These are phyloP conservation scores for Populus tremula DNA, from an alignment of 345 rosid genomes.

Conservation along the genomic window DNA sequence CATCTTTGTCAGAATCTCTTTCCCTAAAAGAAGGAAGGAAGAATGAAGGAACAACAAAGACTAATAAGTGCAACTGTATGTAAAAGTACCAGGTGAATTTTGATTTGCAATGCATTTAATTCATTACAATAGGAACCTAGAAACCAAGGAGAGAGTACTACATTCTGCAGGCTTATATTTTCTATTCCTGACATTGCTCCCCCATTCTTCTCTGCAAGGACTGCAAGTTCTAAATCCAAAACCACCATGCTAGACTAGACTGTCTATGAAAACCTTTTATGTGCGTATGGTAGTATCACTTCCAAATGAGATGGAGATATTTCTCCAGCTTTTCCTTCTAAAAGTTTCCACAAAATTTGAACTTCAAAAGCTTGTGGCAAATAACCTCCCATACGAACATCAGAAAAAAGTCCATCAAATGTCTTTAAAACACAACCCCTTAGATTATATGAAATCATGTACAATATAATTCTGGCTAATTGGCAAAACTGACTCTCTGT, in stretches of 20 bases:
- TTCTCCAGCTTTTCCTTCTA: neutral
- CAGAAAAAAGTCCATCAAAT: neutral
- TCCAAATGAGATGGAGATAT: neutral
- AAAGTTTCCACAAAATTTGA: neutral
- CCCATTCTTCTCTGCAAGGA: neutral
- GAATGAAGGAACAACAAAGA: constrained; percentile 9
- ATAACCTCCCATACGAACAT: neutral
- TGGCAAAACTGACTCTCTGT: too few relatives aligned
- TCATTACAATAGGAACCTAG: neutral
- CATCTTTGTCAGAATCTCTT: constrained; percentile 90
- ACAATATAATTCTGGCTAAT: too few relatives aligned
- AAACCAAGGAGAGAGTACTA: neutral
- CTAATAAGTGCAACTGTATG: neutral
- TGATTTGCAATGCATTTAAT: neutral
- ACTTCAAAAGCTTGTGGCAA: neutral
- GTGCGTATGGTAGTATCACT: neutral
- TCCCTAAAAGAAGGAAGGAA: constrained; percentile 48
- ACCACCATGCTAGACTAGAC: neutral
- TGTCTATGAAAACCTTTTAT: neutral
- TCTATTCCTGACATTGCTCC: neutral
- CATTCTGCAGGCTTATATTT: neutral
- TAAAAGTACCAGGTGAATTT: neutral
- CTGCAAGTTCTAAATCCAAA: neutral
- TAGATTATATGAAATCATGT: neutral
- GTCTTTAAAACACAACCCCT: neutral